Base-by-base conservation (phyloP, 2,329 filamentous ascomycete genomes). In the Aspergillus cejpii region DNA sequence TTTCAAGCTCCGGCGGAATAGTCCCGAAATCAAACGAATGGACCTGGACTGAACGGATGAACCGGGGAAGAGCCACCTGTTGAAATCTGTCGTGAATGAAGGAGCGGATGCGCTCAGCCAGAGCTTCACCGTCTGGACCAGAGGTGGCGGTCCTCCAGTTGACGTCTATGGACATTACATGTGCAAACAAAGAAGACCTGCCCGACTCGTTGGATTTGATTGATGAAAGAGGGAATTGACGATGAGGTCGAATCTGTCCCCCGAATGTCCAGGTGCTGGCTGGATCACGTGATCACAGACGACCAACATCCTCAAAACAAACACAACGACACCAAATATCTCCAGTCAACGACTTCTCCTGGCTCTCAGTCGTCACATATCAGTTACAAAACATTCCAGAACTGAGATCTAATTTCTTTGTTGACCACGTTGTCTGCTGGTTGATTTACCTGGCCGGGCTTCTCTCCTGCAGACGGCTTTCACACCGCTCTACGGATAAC, bases 21-120 rank as follows among this genome's bases (percentile, higher is more conserved):
- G 75, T 80, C 38, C 92, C 92, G 65, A 98, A 96, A 52, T 91
- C 84, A 69, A 98, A 98, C 49, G 87, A 84, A 65, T 96, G 90
- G 31, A 96, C 90, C 43, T 88, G 85, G 57, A 98, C 92, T 20
- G 89, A 92, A 62, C 92, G 90, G 69, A 98, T 96, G 76, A 98
- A 96, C 60, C 89, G 86, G 47, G 92, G 92, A 37, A 98, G 78
- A 20, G 85, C 79, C 52, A 97, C 84, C 49, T 88, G 82, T 70
- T 98, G 92, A 69, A 98, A 98, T 61, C 90, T 92, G 63, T 88
- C 84, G 70, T 98, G 88, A 58, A 98, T 86, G 70, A 98, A 98
- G 59, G 83, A 82, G 54, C 91, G 86, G 68, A 98, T 94, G 51
- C 78, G 79, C 63, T 89, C 84, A 39, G 91, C 89, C 49, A 96